These are phyloP conservation scores for Juncus effusus DNA, from an alignment of 176 grass and related monocot genomes.

Conservation along the genomic window DNA sequence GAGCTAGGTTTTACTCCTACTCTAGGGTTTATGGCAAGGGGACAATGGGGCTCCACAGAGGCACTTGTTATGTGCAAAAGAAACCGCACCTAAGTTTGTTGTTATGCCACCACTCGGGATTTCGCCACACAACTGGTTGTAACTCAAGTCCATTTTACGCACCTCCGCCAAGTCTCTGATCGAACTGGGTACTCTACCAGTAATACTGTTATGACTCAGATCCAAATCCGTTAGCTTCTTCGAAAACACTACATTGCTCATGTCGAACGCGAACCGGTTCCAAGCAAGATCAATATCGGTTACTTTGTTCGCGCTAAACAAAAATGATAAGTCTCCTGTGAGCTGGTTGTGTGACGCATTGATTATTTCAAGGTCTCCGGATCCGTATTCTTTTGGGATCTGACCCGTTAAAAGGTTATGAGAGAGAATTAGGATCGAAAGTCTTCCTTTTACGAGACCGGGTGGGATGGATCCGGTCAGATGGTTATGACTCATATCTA, in stretches of 20 bases:
- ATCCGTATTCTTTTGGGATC: constrained; percentile 39
- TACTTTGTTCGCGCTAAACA: constrained; percentile 43
- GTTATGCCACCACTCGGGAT: constrained; percentile 56
- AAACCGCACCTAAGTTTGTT: constrained; percentile 23
- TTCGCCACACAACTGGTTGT: constrained; percentile 71
- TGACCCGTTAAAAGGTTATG: constrained; percentile 55
- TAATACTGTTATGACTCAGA: constrained; percentile 76
- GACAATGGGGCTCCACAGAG: constrained; percentile 62
- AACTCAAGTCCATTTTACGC: constrained; percentile 52
- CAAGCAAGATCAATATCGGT: constrained; percentile 72
- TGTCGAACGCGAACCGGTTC: constrained; percentile 78
- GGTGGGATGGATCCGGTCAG: constrained; percentile 60
- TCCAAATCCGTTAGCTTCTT: constrained; percentile 58
- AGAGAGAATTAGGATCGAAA: constrained; percentile 51
- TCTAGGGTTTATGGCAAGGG: constrained; percentile 25
- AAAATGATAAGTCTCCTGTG: constrained; percentile 50
- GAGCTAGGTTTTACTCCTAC: not conserved
- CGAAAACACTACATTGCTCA: constrained; percentile 44
- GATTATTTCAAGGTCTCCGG: constrained; percentile 28
- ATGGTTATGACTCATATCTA: constrained; percentile 73
- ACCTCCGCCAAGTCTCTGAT: constrained; percentile 43
- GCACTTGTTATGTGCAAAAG: constrained; percentile 57
- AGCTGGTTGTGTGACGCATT: constrained; percentile 62
- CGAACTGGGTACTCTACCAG: constrained; percentile 47
- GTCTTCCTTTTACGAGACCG: constrained; percentile 43